A percentile compares a stretch with the other conserved stretches of the same genome.
Evolutionary conservation across 2,329 filamentous ascomycete genomes (phyloP).

Genomic region (Leptographium radiaticola): DNA sequence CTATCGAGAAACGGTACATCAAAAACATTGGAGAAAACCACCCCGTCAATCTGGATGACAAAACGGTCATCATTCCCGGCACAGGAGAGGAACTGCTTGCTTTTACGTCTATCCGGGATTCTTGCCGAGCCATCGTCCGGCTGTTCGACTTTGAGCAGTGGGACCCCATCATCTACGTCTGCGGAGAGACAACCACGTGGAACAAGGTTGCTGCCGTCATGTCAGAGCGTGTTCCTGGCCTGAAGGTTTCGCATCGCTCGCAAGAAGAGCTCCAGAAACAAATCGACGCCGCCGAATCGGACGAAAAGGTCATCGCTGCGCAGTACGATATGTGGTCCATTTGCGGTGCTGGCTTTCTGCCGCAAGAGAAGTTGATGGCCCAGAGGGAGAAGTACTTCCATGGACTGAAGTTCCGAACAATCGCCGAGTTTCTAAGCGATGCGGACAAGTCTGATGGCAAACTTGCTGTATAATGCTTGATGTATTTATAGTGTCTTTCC

Average conservation of each 20-base stretch:
- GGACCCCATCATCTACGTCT: neutral
- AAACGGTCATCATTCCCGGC: neutral
- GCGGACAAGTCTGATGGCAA: neutral
- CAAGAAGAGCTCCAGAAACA: neutral
- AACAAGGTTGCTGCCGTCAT: neutral
- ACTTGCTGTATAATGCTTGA: neutral
- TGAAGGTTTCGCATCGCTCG: neutral
- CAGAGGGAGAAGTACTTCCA: neutral
- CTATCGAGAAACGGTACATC: neutral
- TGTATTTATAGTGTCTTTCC: no score
- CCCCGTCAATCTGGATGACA: neutral
- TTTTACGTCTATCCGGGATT: neutral
- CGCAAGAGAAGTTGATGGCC: neutral
- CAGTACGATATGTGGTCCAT: neutral
- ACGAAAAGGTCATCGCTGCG: neutral
- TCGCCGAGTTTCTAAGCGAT: neutral
- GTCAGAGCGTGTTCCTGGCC: neutral
- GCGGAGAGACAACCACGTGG: neutral
- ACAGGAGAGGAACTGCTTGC: neutral
- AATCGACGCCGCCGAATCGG: neutral
- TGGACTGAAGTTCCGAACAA: neutral
- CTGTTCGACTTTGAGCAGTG: neutral
- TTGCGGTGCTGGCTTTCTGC: neutral
- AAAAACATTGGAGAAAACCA: neutral
- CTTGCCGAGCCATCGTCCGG: neutral